Evolutionary conservation across 495 filamentous ascomycete species (phyloP), one percentile per base, ranked within the genome.

Genomic region (Daldinia childiae): DNA sequence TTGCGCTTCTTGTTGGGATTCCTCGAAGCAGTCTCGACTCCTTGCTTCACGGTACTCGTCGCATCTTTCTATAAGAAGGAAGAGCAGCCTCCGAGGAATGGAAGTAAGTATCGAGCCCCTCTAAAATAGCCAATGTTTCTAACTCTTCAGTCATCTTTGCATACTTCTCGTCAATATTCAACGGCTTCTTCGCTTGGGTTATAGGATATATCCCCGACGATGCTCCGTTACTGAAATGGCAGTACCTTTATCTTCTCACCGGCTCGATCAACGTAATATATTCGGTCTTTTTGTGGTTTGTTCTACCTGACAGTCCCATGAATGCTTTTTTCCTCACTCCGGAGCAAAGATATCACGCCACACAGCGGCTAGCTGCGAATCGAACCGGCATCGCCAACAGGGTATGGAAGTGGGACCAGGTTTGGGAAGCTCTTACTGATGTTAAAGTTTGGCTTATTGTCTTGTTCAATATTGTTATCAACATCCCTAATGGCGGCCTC

Each of bases 111-210:
- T 81, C 29, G 73, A 73, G 3, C 15, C 21, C 21, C 7, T 45
- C 32, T 11, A 41, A 50, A 5, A 19, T 11, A 36, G 29, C 1
- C 2, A 4, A 12, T 39, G 17, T 56, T 38, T 60, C 69, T 82
- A 74, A 72, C 45, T 24, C 7, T 36, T 5, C n/a, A 69, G 65
- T 73, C 21, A 65, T 73, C 11, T 73, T 73, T 39, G 70, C 64
- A 26, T 73, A 73, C 38, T 73, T 73, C 56, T 73, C 70, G 12
- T 73, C 70, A 1, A 76, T 84, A 32, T 78, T 85, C 72, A 82
- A 83, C 14, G 82, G 82, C 29, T 74, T 86, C 2, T 77, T 85
- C 68, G 81, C 77, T 32, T 86, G 80, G 71, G 81, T 81, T 0
- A 82, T 85, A 30, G 83, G 82, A 24, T 77, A 80, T 68, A 74